Evolutionary conservation across 257 asterid species (phyloP), one percentile per base, ranked within the genome.

Genomic region (Salvia hispanica): DNA sequence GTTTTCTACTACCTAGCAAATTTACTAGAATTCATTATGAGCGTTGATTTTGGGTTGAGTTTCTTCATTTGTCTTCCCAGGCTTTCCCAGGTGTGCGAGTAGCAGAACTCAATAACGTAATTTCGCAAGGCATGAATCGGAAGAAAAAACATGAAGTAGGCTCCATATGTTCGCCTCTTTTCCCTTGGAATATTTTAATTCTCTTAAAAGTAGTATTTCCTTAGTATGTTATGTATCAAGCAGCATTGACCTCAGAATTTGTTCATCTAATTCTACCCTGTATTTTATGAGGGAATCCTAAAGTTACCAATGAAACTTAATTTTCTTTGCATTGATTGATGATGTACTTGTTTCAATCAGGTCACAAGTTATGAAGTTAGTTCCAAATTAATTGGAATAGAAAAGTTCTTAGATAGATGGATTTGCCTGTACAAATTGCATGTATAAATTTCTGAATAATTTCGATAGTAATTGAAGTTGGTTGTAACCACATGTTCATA

Each of bases 131-230:
- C 76, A 92, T 92, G 98, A 92, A 85, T 75, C 84, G 76, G 76
- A 92, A 92, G 96, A 92, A 92, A 82, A 89, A 84, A 63, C 98
- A 92, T 59, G 98, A 92, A 85, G 96, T 92, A 83, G 63, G 92
- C 40, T 33, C 15, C 33, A 8, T 64, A 67, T 80, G 68, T 7
- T 37, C 50, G 4, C 66, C 14, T 65, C 45, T 66, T 64, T 64
- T 11, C 62, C 56, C 59, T 67, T 68, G 43, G 25, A 62, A 14
- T 70, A 44, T 55, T 67, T 64, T 60, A 58, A 46, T 74, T 51
- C 46, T 39, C 59, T 66, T 46, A 51, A 68, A 62, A 52, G 5
- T 68, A 67, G 48, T 45, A 28, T 40, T 33, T 57, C 77, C 58
- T 56, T 39, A 60, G 60, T 48, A 58, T 57, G 44, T 28, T 34